Conservation (phyloP, 2,329 filamentous ascomycete species). For the Xylariaceae sp. region DNA sequence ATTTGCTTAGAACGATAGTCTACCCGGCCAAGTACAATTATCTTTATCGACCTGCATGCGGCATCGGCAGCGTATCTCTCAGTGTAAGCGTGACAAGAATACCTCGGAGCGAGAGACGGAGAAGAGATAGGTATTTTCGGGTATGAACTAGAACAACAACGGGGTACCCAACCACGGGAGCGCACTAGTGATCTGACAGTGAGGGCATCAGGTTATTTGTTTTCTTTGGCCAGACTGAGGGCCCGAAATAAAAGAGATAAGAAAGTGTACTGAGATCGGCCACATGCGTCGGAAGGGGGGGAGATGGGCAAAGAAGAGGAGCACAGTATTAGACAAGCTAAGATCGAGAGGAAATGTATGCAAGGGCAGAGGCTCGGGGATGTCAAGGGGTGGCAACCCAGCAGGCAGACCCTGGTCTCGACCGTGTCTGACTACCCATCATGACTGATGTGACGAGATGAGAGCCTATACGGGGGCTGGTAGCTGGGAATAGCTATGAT, state of each 20-base stretch:
- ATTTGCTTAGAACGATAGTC: slow-evolving; percentile 23
- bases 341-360: slow-evolving; percentile 34
- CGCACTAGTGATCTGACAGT: slow-evolving; percentile 32
- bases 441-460: slow-evolving; percentile 38
- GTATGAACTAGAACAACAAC: slow-evolving; percentile 9
- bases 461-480: slow-evolving; percentile 31
- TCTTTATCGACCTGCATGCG: slow-evolving; percentile 35
- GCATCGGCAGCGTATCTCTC: slow-evolving; percentile 31
- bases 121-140: slow-evolving; percentile 1
- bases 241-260: slow-evolving; percentile 30
- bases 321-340: slow-evolving; percentile 22
- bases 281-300: slow-evolving; percentile 40
- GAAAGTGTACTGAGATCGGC: slow-evolving; percentile 29
- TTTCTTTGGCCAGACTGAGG: slow-evolving; percentile 22
- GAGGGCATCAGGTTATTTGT: slow-evolving; percentile 20
- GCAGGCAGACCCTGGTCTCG: slow-evolving; percentile 37
- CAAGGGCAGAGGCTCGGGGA: slow-evolving; percentile 34
- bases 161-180: slow-evolving; percentile 4
- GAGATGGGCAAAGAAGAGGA: slow-evolving; percentile 36
- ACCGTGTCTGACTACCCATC: slow-evolving; percentile 34
- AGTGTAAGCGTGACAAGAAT: not conserved
- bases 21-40: slow-evolving; percentile 32
- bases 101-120: slow-evolving; percentile 3
- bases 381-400: slow-evolving; percentile 21
- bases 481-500: slow-evolving; percentile 35